A percentile compares a stretch with the other conserved stretches of the same genome.
phyloP scores from a whole-genome alignment of 306 rosid species.

The Lupinus albus region DNA sequence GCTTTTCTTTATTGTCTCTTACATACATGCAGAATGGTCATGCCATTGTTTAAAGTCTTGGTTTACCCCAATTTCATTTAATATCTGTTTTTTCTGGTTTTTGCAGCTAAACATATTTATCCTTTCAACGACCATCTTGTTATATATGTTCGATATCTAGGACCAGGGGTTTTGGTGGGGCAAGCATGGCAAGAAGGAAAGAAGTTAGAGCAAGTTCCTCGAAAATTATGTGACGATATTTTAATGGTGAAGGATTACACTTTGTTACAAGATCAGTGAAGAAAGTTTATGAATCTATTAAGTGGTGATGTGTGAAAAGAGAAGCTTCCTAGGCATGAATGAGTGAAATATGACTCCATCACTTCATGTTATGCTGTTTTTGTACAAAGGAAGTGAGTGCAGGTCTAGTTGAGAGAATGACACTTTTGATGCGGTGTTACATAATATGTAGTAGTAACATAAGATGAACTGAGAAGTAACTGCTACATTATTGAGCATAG shows the following conservation, averaged over 20 bases:
- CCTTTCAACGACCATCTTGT: constrained; percentile 82
- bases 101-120: constrained; percentile 70
- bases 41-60: constrained; percentile 8
- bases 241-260: constrained; percentile 71
- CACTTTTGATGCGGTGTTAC: constrained; percentile 1
- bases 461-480: constrained; percentile 27
- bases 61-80: background rate
- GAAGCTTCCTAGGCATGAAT: constrained; percentile 17
- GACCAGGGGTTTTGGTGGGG: constrained; percentile 75
- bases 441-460: background rate
- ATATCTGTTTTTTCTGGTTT: constrained; percentile 29
- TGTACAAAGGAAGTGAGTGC: constrained; percentile 24
- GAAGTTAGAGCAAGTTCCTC: constrained; percentile 73
- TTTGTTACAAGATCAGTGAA: constrained; percentile 35
- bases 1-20: background rate
- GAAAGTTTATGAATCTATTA: constrained; percentile 16
- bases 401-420: constrained; percentile 26
- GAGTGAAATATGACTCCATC: constrained; percentile 21
- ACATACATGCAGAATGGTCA: background rate
- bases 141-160: constrained; percentile 66
- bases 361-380: constrained; percentile 27
- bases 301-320: background rate
- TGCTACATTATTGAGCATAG: constrained; percentile 3
- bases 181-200: constrained; percentile 98
- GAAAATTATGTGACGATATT: constrained; percentile 68